Evolutionary conservation across 441 rosid genomes (phyloP).

Genomic region (Populus hybrid): DNA sequence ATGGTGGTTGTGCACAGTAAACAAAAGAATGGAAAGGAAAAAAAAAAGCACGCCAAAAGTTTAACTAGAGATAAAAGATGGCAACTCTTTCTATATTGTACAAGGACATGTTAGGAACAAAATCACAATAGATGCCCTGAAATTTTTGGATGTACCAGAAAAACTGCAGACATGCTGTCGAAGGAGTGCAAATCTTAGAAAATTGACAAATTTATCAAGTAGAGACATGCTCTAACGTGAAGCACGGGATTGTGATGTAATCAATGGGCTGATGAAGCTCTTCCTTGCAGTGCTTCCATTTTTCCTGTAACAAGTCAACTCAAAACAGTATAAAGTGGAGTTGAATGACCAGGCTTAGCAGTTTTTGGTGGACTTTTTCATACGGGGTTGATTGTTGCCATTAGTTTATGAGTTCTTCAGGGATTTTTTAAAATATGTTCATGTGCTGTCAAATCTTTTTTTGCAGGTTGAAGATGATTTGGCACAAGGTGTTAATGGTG

Average conservation of each 20-base stretch:
- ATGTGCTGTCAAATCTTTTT: conserved; percentile 5
- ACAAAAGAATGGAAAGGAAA: not conserved
- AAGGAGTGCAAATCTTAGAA: not conserved
- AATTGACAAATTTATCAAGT: not conserved
- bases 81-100: not conserved
- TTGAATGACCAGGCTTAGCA: not conserved
- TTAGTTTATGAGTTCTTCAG: not conserved
- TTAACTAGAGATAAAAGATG: not conserved
- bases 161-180: not conserved
- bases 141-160: not conserved
- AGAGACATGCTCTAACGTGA: not conserved
- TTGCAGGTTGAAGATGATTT: conserved; percentile 78
- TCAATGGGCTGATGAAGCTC: not conserved
- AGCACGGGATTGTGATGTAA: not conserved
- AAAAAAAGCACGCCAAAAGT: not conserved
- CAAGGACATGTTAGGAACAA: not conserved
- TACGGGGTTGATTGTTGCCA: not conserved
- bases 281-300: not conserved
- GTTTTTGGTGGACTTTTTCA: not conserved
- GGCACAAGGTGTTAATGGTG: conserved; percentile 57
- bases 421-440: not conserved
- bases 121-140: not conserved
- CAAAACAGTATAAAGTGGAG: not conserved
- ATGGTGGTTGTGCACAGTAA: not conserved
- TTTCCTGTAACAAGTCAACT: not conserved